phyloP scores from a whole-genome alignment of 2,329 filamentous ascomycete genomes.

The Verruconis gallopava region DNA sequence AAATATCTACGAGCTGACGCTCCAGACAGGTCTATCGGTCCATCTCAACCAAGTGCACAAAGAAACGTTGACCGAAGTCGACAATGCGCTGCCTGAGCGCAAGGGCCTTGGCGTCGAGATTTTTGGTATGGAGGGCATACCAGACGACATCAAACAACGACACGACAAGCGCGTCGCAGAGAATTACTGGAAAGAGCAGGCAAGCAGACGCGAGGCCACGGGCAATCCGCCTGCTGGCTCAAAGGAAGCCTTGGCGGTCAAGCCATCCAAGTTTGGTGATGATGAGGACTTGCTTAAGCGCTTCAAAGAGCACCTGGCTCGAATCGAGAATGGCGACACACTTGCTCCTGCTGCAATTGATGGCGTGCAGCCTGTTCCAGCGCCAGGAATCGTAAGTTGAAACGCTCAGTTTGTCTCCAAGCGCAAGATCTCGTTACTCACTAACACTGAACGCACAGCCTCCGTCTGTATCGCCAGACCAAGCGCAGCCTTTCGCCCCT shows the following conservation, averaged over 20 bases:
- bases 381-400: slow-evolving; percentile 3
- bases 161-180: slow-evolving; percentile 80
- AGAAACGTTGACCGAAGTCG: slow-evolving; percentile 72
- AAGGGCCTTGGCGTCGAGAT: slow-evolving; percentile 85
- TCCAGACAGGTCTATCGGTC: slow-evolving; percentile 60
- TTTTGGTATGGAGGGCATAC: slow-evolving; percentile 96
- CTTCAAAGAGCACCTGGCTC: slow-evolving; percentile 26
- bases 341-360: background rate
- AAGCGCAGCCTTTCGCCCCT: background rate
- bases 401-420: too few species aligned
- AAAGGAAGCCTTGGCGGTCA: slow-evolving; percentile 40
- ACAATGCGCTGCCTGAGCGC: slow-evolving; percentile 82
- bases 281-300: slow-evolving; percentile 63
- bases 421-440: too few species aligned
- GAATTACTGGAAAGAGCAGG: slow-evolving; percentile 74
- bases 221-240: slow-evolving; percentile 56
- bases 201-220: slow-evolving; percentile 66
- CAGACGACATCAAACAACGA: slow-evolving; percentile 66
- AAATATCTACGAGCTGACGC: slow-evolving; percentile 11
- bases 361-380: slow-evolving; percentile 1
- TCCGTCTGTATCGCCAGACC: background rate
- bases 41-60: slow-evolving; percentile 99
- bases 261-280: slow-evolving; percentile 58
- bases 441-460: slow-evolving; percentile 6
- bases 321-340: slow-evolving; percentile 12